Evolutionary conservation across 805 yeast genomes (phyloP).

Genomic region (Starmerella apicola): DNA sequence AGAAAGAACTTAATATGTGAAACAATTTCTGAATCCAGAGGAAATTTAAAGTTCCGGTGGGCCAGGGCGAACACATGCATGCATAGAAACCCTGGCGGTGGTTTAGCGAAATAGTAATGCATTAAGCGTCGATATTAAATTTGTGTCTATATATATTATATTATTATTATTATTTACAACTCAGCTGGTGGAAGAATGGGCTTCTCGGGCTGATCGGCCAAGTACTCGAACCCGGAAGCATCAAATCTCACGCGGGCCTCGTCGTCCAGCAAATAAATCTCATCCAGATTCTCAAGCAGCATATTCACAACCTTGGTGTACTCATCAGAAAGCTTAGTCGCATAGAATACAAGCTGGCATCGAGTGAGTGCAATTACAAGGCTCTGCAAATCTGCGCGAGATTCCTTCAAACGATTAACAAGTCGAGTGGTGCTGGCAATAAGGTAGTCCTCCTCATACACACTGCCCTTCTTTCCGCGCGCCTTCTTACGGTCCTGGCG

Average conservation of each 20-base stretch:
- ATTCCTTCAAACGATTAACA: slow-evolving; percentile 63
- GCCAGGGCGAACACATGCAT: too few relatives aligned
- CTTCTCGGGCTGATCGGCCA: slow-evolving; percentile 32
- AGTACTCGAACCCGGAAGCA: slow-evolving; percentile 75
- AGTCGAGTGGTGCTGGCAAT: slow-evolving; percentile 79
- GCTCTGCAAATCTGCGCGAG: slow-evolving; percentile 59
- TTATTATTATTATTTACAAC: neutral
- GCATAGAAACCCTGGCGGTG: too few relatives aligned
- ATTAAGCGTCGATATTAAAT: neutral
- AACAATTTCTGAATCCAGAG: too few relatives aligned
- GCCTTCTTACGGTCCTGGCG: slow-evolving; percentile 94
- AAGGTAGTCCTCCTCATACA: slow-evolving; percentile 92
- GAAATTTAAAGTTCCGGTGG: too few relatives aligned
- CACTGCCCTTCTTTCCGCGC: slow-evolving; percentile 93
- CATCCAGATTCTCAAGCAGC: slow-evolving; percentile 50
- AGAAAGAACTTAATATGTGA: too few relatives aligned
- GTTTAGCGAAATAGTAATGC: neutral
- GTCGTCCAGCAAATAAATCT: slow-evolving; percentile 71
- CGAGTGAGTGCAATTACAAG: slow-evolving; percentile 68
- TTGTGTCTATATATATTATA: neutral
- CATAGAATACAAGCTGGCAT: slow-evolving; percentile 63
- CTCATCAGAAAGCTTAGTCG: slow-evolving; percentile 61
- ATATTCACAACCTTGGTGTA: slow-evolving; percentile 46
- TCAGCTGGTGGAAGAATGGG: slow-evolving; percentile 15
- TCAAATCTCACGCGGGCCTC: slow-evolving; percentile 79